Evolutionary conservation across 768 basidiomycete species (phyloP).

Genomic region (Leccinum pellstonianum): DNA sequence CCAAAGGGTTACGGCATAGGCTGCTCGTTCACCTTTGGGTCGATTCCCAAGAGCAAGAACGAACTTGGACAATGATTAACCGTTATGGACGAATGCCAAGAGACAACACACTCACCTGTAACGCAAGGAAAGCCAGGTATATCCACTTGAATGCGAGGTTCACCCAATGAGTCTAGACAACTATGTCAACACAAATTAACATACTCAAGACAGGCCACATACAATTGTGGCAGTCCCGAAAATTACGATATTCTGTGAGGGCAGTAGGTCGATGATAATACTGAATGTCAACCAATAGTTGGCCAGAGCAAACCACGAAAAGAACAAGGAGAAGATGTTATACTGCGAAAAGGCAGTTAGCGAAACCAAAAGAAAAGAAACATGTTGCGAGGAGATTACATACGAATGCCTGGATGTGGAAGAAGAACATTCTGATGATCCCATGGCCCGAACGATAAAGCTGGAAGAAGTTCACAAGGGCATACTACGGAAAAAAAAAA

Average conservation of each 20-base stretch:
- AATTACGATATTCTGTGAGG: slow-evolving; percentile 48
- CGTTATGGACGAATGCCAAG: neutral
- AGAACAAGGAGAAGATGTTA: slow-evolving; percentile 79
- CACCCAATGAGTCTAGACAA: slow-evolving; percentile 74
- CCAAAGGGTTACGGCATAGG: slow-evolving; percentile 74
- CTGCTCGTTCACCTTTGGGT: slow-evolving; percentile 82
- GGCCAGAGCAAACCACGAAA: slow-evolving; percentile 92
- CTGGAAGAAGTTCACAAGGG: slow-evolving; percentile 89
- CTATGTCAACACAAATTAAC: neutral
- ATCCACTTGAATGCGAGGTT: slow-evolving; percentile 83
- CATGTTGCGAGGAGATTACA: slow-evolving; percentile 29
- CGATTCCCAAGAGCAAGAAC: slow-evolving; percentile 75
- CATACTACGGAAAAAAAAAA: slow-evolving; percentile 56
- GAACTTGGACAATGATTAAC: slow-evolving; percentile 39
- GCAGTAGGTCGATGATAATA: slow-evolving; percentile 86
- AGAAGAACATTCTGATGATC: slow-evolving; percentile 92
- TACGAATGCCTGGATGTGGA: slow-evolving; percentile 90
- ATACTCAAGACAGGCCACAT: slow-evolving; percentile 30
- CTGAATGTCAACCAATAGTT: slow-evolving; percentile 96
- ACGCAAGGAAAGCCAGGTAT: slow-evolving; percentile 78
- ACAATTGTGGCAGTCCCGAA: slow-evolving; percentile 76
- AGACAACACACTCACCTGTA: slow-evolving; percentile 49
- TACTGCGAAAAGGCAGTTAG: slow-evolving; percentile 47
- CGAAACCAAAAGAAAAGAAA: neutral
- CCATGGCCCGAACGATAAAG: slow-evolving; percentile 87